Evolutionary conservation across 1,139 yeast genomes (phyloP).

Genomic region (Geotrichum restrictum): DNA sequence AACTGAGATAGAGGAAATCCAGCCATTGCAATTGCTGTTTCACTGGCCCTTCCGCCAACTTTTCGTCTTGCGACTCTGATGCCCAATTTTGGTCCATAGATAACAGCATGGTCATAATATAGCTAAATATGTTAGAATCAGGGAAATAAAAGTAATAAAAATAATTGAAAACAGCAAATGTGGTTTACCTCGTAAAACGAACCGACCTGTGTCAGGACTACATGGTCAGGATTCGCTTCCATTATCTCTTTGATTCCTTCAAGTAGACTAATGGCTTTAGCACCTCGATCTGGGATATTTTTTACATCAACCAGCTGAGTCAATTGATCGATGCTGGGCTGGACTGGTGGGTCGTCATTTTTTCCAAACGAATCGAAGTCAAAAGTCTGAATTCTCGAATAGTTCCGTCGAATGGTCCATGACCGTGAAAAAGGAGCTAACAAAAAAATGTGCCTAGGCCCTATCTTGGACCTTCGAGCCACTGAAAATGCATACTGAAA

Average conservation of each 20-base stretch:
- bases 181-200: constrained; percentile 65
- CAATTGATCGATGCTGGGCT: background rate
- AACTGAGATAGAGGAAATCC: constrained; percentile 80
- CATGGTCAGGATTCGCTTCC: constrained; percentile 57
- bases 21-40: constrained; percentile 69
- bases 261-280: constrained; percentile 25
- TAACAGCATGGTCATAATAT: constrained; percentile 81
- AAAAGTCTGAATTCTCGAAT: background rate
- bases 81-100: constrained; percentile 67
- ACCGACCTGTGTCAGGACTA: constrained; percentile 84
- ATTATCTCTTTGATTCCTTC: constrained; percentile 40
- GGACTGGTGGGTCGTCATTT: background rate
- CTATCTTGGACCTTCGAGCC: too few species aligned
- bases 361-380: constrained; percentile 7
- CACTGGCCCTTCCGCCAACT: constrained; percentile 35
- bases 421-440: too few species aligned
- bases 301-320: background rate
- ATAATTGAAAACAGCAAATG: background rate
- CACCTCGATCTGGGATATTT: constrained; percentile 12
- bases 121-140: constrained; percentile 33
- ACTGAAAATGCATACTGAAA: too few species aligned
- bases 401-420: background rate
- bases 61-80: constrained; percentile 52
- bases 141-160: background rate
- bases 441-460: too few species aligned